phyloP scores from a whole-genome alignment of 805 yeast species.

The Saccharomyces mikatae region DNA sequence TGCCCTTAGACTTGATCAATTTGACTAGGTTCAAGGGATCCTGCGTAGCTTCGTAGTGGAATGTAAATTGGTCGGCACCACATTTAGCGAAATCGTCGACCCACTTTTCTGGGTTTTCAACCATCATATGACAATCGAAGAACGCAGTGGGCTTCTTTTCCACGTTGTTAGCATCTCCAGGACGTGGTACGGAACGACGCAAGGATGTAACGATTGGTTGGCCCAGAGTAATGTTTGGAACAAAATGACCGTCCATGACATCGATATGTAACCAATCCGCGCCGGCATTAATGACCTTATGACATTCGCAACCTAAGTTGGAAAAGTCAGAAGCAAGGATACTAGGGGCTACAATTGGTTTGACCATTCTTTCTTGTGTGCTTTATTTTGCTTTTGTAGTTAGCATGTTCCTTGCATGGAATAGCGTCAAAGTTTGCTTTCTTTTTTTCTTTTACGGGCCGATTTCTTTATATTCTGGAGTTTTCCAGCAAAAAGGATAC shows the following conservation, averaged over 20 bases:
- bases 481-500: neutral
- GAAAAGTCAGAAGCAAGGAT: constrained; percentile 90
- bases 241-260: constrained; percentile 98
- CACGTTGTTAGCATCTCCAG: constrained; percentile 33
- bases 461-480: neutral
- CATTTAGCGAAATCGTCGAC: constrained; percentile 84
- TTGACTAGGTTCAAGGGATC: constrained; percentile 68
- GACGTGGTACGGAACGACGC: constrained; percentile 68
- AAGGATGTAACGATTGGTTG: constrained; percentile 78
- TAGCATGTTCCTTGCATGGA: neutral
- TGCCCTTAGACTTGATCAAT: constrained; percentile 68
- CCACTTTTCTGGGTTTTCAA: constrained; percentile 85
- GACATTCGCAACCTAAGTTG: constrained; percentile 80
- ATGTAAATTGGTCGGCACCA: constrained; percentile 93
- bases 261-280: constrained; percentile 98
- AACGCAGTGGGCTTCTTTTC: constrained; percentile 37
- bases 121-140: constrained; percentile 99
- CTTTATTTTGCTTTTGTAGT: neutral
- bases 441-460: neutral
- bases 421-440: neutral
- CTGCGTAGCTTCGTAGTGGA: constrained; percentile 88
- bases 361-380: constrained; percentile 43
- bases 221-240: constrained; percentile 92
- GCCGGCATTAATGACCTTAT: constrained; percentile 63
- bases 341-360: constrained; percentile 87